These are phyloP conservation scores for Rubus idaeus DNA, from an alignment of 306 rosid genomes.

Conservation along the genomic window DNA sequence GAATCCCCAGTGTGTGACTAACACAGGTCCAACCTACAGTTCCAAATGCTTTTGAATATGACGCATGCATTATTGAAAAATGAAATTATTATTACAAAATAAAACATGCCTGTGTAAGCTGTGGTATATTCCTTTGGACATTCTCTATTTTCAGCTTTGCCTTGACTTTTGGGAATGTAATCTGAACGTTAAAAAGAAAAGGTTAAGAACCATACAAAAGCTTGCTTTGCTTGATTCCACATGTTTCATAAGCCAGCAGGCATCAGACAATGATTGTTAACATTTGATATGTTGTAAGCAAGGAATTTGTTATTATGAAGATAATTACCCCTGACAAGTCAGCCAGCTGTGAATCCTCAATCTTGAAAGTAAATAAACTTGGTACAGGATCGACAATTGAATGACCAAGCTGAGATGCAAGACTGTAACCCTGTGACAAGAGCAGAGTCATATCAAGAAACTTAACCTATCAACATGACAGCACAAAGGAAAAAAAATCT, in stretches of 20 bases:
- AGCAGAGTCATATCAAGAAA: slow-evolving; percentile 31
- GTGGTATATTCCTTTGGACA: slow-evolving; percentile 53
- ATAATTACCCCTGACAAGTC: slow-evolving; percentile 80
- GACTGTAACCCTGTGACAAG: slow-evolving; percentile 67
- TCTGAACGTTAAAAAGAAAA: slow-evolving; percentile 43
- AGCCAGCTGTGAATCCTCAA: slow-evolving; percentile 58
- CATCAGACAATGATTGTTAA: slow-evolving; percentile 20
- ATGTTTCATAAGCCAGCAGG: slow-evolving; percentile 17
- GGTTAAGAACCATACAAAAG: background rate
- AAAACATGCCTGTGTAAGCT: slow-evolving; percentile 72
- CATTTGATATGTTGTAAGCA: slow-evolving; percentile 3
- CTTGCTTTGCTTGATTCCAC: background rate
- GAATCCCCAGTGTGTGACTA: slow-evolving; percentile 96
- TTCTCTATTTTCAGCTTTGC: slow-evolving; percentile 68
- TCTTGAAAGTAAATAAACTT: slow-evolving; percentile 88
- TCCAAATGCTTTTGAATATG: slow-evolving; percentile 19
- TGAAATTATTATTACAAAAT: slow-evolving; percentile 13
- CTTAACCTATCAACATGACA: slow-evolving; percentile 17
- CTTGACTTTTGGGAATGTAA: slow-evolving; percentile 77
- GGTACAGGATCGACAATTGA: slow-evolving; percentile 85
- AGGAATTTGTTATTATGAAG: slow-evolving; percentile 17
- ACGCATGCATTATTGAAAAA: slow-evolving; percentile 18
- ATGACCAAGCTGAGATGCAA: slow-evolving; percentile 93
- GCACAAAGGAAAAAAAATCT: slow-evolving; percentile 29
- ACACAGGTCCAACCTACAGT: slow-evolving; percentile 79